Base-by-base conservation (phyloP, 495 filamentous ascomycete genomes). In the Evansstolkia leycettana region DNA sequence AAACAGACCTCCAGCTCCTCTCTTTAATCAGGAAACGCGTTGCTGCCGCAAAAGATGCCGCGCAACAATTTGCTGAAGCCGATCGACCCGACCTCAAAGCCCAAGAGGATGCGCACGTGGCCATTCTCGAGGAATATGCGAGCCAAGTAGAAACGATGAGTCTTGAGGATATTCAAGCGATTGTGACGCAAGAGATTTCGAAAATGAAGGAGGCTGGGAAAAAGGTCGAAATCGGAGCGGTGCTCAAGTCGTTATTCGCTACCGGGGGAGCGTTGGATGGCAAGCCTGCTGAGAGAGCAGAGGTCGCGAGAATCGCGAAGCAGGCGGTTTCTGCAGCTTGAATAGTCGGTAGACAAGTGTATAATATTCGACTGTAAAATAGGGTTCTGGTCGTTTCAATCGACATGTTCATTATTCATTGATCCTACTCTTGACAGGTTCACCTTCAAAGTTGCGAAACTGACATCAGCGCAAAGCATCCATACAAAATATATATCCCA, bases 1-100 rank as follows among this genome's bases (percentile, higher is more conserved):
- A 63, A 32, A 72, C 68, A 17, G 74, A 80, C 46, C 54, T 69
- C 17, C 65, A 75, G 34, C 59, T 80, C 8, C 48, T 78, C n/a
- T 58, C 69, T 1, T 52, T 80, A 7, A 67, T 82, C 28, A 58
- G 62, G 4, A 78, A 75, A 52, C 67, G 69, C 31, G 50, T 60
- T 4, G 49, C 65, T 12, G 62, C 59, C 2, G 51, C 68, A 1
- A 61, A 65, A 28, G 56, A 62, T 5, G 72, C 75, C 4, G 65
- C 64, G 1, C 44, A 62, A 23, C 65, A 74, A 45, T 80, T 76
- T 39, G 43, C 54, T 10, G 52, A 47, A 3, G 69, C 68, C 17
- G 57, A 68, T 1, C 55, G 76, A 30, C 41, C 57, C 11, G 78
- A 80, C 44, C 53, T 80, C 15, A 66, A 67, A 34, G 65, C 70